A percentile compares a stretch with the other conserved stretches of the same genome.
Conservation (phyloP, 176 grass and related monocot species). For the Ensete ventricosum region DNA sequence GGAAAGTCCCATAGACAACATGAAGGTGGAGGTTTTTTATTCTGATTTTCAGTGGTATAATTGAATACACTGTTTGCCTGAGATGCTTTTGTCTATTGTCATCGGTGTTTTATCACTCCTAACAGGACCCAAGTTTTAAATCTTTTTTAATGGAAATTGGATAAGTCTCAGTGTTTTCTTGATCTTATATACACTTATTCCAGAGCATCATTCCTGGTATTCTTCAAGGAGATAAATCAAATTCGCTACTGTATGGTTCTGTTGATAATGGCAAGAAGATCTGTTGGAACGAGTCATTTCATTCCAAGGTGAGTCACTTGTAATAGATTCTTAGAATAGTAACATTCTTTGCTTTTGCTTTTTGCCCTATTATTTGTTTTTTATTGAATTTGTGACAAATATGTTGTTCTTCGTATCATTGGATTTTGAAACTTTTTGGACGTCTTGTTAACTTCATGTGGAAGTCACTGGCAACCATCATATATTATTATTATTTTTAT, state of each 20-base stretch:
- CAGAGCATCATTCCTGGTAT: slow-evolving; percentile 99
- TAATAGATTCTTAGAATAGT: neutral
- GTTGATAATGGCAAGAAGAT: slow-evolving; percentile 99
- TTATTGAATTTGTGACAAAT: too few species aligned
- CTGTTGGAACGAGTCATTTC: slow-evolving; percentile 91
- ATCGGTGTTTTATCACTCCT: too few species aligned
- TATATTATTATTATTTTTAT: too few species aligned
- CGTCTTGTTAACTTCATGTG: too few species aligned
- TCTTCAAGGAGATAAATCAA: slow-evolving; percentile 97
- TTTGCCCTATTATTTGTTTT: neutral
- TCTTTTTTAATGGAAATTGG: too few species aligned
- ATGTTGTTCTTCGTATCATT: too few species aligned
- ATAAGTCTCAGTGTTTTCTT: neutral
- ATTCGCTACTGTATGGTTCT: slow-evolving; percentile 94
- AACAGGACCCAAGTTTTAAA: too few species aligned
- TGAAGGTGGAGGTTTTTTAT: too few species aligned
- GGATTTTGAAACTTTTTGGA: too few species aligned
- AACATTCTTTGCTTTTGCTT: neutral
- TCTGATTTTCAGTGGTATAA: neutral
- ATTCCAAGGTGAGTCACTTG: slow-evolving; percentile 59
- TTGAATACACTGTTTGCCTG: neutral
- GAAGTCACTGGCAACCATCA: too few species aligned
- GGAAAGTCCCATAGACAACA: neutral
- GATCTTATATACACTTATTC: slow-evolving; percentile 4
- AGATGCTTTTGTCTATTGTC: too few species aligned